A percentile compares a stretch with the other conserved stretches of the same genome.
Conservation (phyloP, 164 flowering plant genomes). For the Vitis labrusca region DNA sequence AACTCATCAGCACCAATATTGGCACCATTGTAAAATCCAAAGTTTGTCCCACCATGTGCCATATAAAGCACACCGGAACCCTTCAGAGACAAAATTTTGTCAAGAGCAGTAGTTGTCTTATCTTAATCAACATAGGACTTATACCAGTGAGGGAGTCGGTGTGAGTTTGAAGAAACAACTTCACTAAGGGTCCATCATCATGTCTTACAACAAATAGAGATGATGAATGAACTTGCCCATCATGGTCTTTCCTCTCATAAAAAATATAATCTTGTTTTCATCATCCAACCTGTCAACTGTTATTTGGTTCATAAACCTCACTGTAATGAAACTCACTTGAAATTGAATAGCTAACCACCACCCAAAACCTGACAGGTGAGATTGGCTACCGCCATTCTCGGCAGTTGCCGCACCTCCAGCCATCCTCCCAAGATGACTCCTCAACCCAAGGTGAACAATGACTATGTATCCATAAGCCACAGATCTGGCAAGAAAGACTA, state of each 20-base stretch:
- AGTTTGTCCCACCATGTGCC: conserved; percentile 99
- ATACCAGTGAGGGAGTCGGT: not conserved
- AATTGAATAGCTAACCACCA: too few relatives aligned
- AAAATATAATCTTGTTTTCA: not conserved
- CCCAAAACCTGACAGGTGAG: too few relatives aligned
- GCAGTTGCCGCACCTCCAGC: conserved; percentile 84
- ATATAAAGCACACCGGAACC: conserved; percentile 97
- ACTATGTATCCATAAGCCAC: conserved; percentile 60
- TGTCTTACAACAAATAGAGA: not conserved
- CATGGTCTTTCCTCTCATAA: not conserved
- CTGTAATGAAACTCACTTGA: not conserved
- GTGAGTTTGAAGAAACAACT: not conserved
- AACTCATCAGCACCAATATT: conserved; percentile 62
- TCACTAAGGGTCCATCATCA: too few relatives aligned
- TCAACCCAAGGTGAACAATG: conserved; percentile 82
- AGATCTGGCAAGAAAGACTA: conserved; percentile 59
- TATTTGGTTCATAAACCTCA: not conserved
- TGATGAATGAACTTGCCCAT: not conserved
- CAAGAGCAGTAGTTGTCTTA: conserved; percentile 54
- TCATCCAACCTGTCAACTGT: not conserved
- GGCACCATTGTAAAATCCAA: conserved; percentile 93
- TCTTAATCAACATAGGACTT: not conserved
- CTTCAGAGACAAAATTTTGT: conserved; percentile 67
- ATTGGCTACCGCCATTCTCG: conserved; percentile 55
- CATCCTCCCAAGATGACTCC: conserved; percentile 17